Conservation (phyloP, 1,284 basidiomycete genomes). For the Chalciporus sp. region DNA sequence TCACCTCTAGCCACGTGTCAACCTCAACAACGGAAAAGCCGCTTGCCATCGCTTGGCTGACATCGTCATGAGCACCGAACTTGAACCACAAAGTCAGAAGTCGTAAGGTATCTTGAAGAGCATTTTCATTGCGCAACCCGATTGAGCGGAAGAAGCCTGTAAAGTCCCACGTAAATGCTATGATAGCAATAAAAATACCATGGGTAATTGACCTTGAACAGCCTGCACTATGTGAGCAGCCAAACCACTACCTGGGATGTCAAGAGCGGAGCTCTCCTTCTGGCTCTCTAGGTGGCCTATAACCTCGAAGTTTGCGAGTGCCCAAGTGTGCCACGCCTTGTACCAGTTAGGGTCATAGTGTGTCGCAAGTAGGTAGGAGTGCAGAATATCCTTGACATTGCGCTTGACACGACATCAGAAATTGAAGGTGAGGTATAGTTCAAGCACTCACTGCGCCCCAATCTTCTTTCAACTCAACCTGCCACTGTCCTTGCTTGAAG, state of each 20-base stretch:
- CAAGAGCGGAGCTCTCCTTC: slow-evolving; percentile 58
- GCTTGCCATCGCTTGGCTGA: slow-evolving; percentile 86
- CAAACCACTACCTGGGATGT: slow-evolving; percentile 72
- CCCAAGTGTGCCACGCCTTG: slow-evolving; percentile 99
- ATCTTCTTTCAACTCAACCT: slow-evolving; percentile 75
- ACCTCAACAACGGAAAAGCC: slow-evolving; percentile 93
- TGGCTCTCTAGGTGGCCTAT: slow-evolving; percentile 82
- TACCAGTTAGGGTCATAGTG: slow-evolving; percentile 96
- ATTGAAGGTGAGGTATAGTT: slow-evolving; percentile 5
- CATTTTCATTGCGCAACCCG: slow-evolving; percentile 86
- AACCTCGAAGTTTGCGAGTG: slow-evolving; percentile 95
- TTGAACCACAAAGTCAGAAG: slow-evolving; percentile 99
- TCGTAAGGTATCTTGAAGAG: slow-evolving; percentile 93
- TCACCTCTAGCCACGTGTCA: slow-evolving; percentile 98
- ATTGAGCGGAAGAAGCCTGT: slow-evolving; percentile 96
- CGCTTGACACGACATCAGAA: slow-evolving; percentile 46
- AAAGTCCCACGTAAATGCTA: slow-evolving; percentile 5
- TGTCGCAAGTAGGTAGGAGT: slow-evolving; percentile 87
- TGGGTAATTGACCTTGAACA: slow-evolving; percentile 70
- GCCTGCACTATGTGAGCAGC: slow-evolving; percentile 92
- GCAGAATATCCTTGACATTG: slow-evolving; percentile 80
- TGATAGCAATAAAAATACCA: neutral
- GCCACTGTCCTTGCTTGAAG: slow-evolving; percentile 98
- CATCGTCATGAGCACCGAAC: slow-evolving; percentile 90
- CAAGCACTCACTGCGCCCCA: slow-evolving; percentile 70